Conservation (phyloP, 306 rosid genomes). For the Trifolium pratense region DNA sequence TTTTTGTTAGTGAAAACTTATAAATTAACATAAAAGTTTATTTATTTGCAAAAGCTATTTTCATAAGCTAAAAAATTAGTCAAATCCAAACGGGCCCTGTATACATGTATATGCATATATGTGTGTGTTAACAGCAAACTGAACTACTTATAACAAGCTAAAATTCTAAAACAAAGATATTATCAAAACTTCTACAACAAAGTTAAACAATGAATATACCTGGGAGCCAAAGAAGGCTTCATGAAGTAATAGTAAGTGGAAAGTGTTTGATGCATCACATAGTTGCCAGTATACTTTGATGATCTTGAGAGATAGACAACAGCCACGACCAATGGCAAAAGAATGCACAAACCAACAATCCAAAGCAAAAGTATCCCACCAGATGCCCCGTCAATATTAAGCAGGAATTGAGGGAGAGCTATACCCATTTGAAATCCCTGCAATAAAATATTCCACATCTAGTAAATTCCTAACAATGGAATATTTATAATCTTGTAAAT, state of each 20-base stretch:
- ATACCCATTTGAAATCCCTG: constrained; percentile 99
- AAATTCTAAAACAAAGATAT: too few species aligned
- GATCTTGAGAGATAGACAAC: constrained; percentile 96
- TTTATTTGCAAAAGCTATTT: too few species aligned
- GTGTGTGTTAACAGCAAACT: too few species aligned
- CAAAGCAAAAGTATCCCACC: constrained; percentile 95
- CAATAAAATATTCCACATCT: constrained; percentile 41
- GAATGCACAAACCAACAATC: constrained; percentile 97
- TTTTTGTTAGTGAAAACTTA: too few species aligned
- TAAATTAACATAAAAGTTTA: too few species aligned
- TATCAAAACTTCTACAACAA: too few species aligned
- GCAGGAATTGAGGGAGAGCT: constrained; percentile 94
- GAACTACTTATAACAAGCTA: too few species aligned
- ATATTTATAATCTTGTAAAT: too few species aligned
- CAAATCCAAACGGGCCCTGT: too few species aligned
- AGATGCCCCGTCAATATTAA: constrained; percentile 84
- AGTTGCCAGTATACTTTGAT: constrained; percentile 91
- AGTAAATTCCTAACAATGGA: too few species aligned
- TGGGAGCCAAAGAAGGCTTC: constrained; percentile 98
- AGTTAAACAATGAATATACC: constrained; percentile 46
- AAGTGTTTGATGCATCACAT: constrained; percentile 97
- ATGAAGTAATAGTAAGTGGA: constrained; percentile 82
- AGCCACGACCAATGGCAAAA: constrained; percentile 93
- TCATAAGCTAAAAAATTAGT: too few species aligned
- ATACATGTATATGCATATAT: too few species aligned